Evolutionary conservation across 1,139 yeast genomes (phyloP).

Genomic region (Diutina mesorugosa): DNA sequence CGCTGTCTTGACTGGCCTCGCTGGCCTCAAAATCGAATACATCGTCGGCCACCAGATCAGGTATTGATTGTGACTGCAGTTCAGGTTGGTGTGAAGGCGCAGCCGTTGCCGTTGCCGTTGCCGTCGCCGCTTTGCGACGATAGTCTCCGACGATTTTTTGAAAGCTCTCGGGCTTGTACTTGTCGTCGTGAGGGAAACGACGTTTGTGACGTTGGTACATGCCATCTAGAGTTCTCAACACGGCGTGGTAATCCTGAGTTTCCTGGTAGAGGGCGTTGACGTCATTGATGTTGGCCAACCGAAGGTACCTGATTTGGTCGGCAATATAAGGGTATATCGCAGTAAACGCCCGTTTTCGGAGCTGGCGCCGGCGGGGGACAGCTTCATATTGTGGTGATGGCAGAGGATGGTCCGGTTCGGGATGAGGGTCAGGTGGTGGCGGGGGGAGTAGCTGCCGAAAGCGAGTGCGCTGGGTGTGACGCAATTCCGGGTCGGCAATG

Average conservation of each 20-base stretch:
- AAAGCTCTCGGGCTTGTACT: constrained; percentile 25
- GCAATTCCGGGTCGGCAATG: neutral
- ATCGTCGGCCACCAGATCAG: neutral
- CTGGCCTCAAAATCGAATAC: neutral
- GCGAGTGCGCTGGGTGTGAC: neutral
- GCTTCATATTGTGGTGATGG: neutral
- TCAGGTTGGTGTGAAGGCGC: constrained; percentile 4
- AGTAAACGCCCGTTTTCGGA: constrained; percentile 31
- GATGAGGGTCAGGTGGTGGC: neutral
- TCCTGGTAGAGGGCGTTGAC: constrained; percentile 27
- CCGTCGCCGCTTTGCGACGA: neutral
- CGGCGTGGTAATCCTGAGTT: constrained; percentile 19
- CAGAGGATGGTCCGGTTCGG: neutral
- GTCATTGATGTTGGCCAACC: constrained; percentile 21
- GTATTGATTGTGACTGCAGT: neutral
- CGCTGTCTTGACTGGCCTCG: neutral
- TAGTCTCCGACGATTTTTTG: constrained; percentile 19
- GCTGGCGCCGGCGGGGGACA: constrained; percentile 11
- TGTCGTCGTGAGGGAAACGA: constrained; percentile 26
- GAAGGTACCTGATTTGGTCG: constrained; percentile 35
- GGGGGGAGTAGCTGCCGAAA: neutral
- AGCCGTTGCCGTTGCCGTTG: neutral
- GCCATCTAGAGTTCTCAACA: constrained; percentile 23
- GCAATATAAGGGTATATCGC: constrained; percentile 36
- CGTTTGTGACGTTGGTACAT: constrained; percentile 20